Conservation (phyloP, 768 basidiomycete genomes). For the Nidularia sp. region DNA sequence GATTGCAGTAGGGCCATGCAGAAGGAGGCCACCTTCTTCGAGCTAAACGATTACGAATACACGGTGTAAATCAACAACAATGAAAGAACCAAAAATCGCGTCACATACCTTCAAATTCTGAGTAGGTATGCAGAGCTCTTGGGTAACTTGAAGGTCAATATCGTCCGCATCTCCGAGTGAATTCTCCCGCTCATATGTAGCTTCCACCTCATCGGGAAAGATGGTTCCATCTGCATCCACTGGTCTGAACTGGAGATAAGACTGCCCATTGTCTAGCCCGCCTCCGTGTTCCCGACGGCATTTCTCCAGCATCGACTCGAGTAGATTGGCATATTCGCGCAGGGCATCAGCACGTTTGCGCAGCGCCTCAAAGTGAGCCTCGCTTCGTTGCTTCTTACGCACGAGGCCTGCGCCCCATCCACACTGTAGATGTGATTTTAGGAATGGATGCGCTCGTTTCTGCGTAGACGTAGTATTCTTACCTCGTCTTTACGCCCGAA, state of each 20-base stretch:
- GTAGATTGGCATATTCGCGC: constrained; percentile 31
- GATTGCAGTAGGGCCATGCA: constrained; percentile 38
- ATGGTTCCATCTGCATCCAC: constrained; percentile 13
- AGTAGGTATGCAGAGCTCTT: constrained; percentile 34
- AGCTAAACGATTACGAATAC: constrained; percentile 15
- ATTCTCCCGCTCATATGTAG: constrained; percentile 13
- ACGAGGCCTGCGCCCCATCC: constrained; percentile 37
- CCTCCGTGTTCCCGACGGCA: constrained; percentile 33
- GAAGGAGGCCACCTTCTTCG: constrained; percentile 32
- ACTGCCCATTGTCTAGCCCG: constrained; percentile 17
- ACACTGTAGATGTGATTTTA: constrained; percentile 24
- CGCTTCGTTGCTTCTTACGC: constrained; percentile 33
- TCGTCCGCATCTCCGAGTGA: constrained; percentile 2
- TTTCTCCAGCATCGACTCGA: constrained; percentile 39
- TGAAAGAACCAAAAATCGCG: neutral
- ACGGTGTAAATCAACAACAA: neutral
- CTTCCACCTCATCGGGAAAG: constrained; percentile 13
- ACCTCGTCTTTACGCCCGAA: constrained; percentile 37
- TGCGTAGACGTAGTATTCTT: constrained; percentile 2
- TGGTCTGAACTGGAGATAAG: constrained; percentile 26
- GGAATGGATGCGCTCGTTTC: neutral
- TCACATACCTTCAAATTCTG: constrained; percentile 31
- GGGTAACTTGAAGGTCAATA: constrained; percentile 12
- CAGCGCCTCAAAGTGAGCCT: constrained; percentile 42
- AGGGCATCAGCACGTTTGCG: constrained; percentile 34